These are phyloP conservation scores for Sugiyamaella sp. DNA, from an alignment of 1,139 yeast species.

Conservation along the genomic window DNA sequence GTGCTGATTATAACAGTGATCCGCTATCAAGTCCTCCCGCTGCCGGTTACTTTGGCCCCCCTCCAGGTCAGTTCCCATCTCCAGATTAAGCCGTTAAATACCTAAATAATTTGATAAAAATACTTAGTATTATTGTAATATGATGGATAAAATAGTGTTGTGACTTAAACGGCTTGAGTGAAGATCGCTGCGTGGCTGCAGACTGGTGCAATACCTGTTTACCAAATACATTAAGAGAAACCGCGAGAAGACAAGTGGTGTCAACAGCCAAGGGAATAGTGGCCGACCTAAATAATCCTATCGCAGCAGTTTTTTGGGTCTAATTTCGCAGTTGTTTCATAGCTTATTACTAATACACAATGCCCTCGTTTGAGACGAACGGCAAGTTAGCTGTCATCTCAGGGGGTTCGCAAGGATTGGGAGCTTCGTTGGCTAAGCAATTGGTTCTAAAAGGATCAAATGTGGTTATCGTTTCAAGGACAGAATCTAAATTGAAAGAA, in stretches of 20 bases:
- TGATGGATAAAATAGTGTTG: not conserved
- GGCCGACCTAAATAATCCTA: no score
- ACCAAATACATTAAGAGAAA: no score
- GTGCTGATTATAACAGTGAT: constrained; percentile 48
- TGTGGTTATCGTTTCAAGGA: constrained; percentile 77
- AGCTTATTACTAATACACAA: not conserved
- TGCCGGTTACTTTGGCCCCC: constrained; percentile 33
- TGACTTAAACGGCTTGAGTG: not conserved
- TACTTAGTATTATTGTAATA: not conserved
- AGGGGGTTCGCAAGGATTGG: constrained; percentile 96
- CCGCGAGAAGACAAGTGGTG: no score
- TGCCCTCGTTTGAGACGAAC: constrained; percentile 17
- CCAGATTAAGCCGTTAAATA: not conserved
- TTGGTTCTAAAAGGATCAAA: constrained; percentile 60
- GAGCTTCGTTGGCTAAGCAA: constrained; percentile 72
- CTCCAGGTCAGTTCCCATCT: constrained; percentile 27
- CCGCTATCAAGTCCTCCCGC: constrained; percentile 34
- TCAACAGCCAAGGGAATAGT: no score
- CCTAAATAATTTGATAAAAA: no score
- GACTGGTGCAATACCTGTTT: no score
- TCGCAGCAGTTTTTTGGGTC: no score
- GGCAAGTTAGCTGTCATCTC: constrained; percentile 68
- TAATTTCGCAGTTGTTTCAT: no score
- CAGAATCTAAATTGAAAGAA: constrained; percentile 55
- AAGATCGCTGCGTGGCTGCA: no score